Conservation (phyloP, 176 grass and related monocot genomes). For the Oropetium thomaeum region DNA sequence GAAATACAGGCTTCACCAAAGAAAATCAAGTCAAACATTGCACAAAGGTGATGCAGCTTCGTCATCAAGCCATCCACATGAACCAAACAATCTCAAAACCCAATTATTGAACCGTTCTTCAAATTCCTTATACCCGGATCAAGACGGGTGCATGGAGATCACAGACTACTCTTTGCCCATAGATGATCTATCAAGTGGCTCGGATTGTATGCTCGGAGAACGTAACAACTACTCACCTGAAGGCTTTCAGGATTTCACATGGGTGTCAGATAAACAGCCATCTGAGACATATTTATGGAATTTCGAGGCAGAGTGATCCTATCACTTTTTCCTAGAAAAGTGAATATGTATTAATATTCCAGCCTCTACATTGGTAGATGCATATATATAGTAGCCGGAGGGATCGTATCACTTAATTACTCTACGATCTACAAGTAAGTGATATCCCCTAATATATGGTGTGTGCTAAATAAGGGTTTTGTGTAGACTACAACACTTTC, state of each 20-base stretch:
- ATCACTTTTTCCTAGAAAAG: too few relatives aligned
- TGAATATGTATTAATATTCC: too few relatives aligned
- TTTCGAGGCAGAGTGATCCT: constrained; percentile 10
- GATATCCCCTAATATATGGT: background rate
- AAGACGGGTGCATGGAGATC: constrained; percentile 39
- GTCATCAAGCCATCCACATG: constrained; percentile 1
- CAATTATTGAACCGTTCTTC: background rate
- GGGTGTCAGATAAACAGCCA: constrained; percentile 29
- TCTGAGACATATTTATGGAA: constrained; percentile 29
- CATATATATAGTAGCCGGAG: too few relatives aligned
- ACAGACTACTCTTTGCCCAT: constrained; percentile 25
- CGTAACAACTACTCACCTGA: background rate
- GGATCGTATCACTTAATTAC: background rate
- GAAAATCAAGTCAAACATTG: constrained; percentile 1
- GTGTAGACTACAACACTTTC: background rate
- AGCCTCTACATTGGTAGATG: too few relatives aligned
- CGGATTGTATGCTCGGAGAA: constrained; percentile 30
- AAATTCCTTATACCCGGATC: background rate
- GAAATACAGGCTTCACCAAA: constrained; percentile 35
- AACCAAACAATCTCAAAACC: background rate
- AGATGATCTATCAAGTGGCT: constrained; percentile 38
- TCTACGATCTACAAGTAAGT: background rate
- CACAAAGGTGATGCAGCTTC: background rate
- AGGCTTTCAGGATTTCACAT: constrained; percentile 23
- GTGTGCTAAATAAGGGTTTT: background rate